A percentile compares a stretch with the other conserved stretches of the same genome.
Conservation (phyloP, 2,329 filamentous ascomycete genomes). For the Dothiorella sarmentorum region DNA sequence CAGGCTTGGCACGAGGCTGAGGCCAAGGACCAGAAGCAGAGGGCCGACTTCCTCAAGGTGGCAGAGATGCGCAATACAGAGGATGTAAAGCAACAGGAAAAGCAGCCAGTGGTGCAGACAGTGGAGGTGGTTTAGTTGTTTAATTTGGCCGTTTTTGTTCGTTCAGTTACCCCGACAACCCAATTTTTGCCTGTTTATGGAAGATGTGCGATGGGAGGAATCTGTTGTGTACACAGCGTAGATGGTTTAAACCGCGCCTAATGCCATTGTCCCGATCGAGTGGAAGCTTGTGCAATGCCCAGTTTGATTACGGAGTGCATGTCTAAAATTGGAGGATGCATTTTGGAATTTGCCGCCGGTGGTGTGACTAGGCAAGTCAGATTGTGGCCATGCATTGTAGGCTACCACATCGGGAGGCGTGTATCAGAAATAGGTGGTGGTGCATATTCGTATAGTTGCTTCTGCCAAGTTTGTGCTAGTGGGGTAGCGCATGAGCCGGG, state of each 20-base stretch:
- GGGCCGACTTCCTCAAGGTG: constrained; percentile 33
- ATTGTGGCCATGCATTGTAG: background rate
- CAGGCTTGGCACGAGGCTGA: constrained; percentile 36
- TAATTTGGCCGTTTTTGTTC: too few relatives aligned
- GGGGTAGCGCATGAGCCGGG: background rate
- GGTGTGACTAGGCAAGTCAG: background rate
- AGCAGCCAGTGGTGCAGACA: background rate
- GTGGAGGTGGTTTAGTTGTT: too few relatives aligned
- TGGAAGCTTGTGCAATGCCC: too few relatives aligned
- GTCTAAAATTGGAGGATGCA: background rate
- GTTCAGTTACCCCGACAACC: too few relatives aligned
- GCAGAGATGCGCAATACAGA: constrained; percentile 16
- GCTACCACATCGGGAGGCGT: too few relatives aligned
- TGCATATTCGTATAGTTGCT: background rate
- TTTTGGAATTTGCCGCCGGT: background rate
- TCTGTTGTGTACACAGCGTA: background rate
- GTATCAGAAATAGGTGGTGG: background rate
- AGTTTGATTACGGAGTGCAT: too few relatives aligned
- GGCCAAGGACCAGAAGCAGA: constrained; percentile 34
- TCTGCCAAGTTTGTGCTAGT: background rate
- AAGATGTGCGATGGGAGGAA: background rate
- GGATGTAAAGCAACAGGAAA: background rate
- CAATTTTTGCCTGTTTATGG: too few relatives aligned
- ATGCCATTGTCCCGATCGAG: too few relatives aligned
- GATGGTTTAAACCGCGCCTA: background rate